Percentiles rank a stretch among this genome's conserved stretches.
Conservation (phyloP, 805 yeast species). For the Saturnispora diversa region DNA sequence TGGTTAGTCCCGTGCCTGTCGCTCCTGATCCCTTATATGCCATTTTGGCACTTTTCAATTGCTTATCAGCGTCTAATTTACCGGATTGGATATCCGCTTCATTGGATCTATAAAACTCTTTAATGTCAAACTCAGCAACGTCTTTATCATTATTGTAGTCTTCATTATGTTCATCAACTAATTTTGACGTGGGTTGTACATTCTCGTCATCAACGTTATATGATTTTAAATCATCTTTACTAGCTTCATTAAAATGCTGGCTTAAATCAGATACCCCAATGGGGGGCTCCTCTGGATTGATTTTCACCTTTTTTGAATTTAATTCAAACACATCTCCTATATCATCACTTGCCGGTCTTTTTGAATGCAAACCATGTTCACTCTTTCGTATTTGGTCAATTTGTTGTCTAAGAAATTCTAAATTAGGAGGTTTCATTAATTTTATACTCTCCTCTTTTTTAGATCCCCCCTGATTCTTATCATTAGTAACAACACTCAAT, state of each 20-base stretch:
- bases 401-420: neutral
- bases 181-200: no score
- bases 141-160: neutral
- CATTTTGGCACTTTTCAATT: conserved; percentile 7
- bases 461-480: no score
- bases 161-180: neutral
- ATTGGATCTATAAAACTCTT: conserved; percentile 32
- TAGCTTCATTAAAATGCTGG: neutral
- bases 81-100: conserved; percentile 27
- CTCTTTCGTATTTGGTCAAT: neutral
- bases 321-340: neutral
- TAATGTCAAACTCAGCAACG: conserved; percentile 29
- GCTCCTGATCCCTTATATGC: conserved; percentile 5
- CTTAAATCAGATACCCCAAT: no score
- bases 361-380: neutral
- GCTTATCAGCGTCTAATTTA: conserved; percentile 23
- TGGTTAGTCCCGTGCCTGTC: conserved; percentile 8
- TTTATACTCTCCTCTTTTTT: no score
- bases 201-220: neutral
- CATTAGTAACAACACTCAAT: no score
- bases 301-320: neutral
- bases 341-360: neutral
- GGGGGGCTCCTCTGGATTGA: neutral
- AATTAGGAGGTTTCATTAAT: neutral
- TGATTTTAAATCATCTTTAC: neutral